Percentiles rank a stretch among this genome's conserved stretches.
phyloP scores from a whole-genome alignment of 2,329 filamentous ascomycete species.

The Hypoxylon sp. region DNA sequence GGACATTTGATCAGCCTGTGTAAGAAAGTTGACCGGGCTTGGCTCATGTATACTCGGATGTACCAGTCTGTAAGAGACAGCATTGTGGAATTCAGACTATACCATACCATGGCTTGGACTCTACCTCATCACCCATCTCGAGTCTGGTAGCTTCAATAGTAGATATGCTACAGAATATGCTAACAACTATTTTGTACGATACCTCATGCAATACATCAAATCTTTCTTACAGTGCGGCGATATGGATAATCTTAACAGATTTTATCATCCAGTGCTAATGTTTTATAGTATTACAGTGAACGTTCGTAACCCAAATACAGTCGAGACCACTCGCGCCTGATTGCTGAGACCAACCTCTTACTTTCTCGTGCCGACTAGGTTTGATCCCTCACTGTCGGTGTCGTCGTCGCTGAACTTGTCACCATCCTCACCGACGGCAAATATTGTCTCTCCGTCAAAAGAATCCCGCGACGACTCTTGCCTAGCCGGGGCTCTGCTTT shows the following conservation, averaged over 20 bases:
- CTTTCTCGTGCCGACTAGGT: slow-evolving; percentile 59
- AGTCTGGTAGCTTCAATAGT: neutral
- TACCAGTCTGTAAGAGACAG: neutral
- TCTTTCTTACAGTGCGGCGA: slow-evolving; percentile 9
- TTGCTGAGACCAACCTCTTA: slow-evolving; percentile 33
- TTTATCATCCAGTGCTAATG: slow-evolving; percentile 38
- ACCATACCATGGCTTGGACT: neutral
- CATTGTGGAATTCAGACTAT: neutral
- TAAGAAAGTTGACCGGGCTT: neutral
- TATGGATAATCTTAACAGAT: slow-evolving; percentile 27
- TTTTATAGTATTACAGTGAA: slow-evolving; percentile 39
- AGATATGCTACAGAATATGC: neutral
- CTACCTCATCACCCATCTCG: neutral
- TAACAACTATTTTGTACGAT: slow-evolving; percentile 18
- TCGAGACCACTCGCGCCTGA: slow-evolving; percentile 11
- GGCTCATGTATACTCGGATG: neutral
- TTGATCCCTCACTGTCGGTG: slow-evolving; percentile 69
- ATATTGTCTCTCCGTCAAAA: slow-evolving; percentile 88
- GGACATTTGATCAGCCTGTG: neutral
- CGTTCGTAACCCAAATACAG: slow-evolving; percentile 25
- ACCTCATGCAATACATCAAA: slow-evolving; percentile 8
- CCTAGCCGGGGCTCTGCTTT: slow-evolving; percentile 37
- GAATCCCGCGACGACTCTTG: slow-evolving; percentile 66
- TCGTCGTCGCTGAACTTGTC: slow-evolving; percentile 86
- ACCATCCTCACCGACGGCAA: slow-evolving; percentile 85